Percentiles rank a stretch among this genome's conserved stretches.
Evolutionary conservation across 305 asterid genomes (phyloP).

Genomic region (Fraxinus velutina): DNA sequence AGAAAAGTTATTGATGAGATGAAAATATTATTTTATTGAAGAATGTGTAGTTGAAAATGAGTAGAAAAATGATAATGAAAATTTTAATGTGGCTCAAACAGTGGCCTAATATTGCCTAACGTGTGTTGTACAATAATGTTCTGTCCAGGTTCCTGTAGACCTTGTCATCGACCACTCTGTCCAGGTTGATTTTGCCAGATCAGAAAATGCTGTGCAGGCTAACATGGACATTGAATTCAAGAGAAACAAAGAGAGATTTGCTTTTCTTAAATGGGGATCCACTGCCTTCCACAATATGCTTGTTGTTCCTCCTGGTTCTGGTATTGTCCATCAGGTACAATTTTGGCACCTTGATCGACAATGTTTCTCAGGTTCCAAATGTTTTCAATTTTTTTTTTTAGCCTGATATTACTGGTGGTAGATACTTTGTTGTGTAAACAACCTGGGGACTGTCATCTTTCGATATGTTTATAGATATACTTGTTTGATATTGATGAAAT

Average conservation of each 20-base stretch:
- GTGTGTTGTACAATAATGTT: not conserved
- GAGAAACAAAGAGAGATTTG: slow-evolving; percentile 85
- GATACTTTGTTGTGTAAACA: not conserved
- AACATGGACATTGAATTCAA: slow-evolving; percentile 78
- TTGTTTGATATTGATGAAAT: slow-evolving; percentile 5
- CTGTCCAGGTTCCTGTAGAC: slow-evolving; percentile 72
- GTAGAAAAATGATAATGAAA: too few relatives aligned
- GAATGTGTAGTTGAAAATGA: too few relatives aligned
- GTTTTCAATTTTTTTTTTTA: not conserved
- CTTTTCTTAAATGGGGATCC: slow-evolving; percentile 89
- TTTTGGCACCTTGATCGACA: not conserved
- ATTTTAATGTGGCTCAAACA: too few relatives aligned
- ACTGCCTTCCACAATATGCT: slow-evolving; percentile 83
- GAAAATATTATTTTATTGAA: too few relatives aligned
- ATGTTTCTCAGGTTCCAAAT: not conserved
- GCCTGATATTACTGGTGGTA: not conserved
- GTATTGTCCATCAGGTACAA: slow-evolving; percentile 86
- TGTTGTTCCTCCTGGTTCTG: slow-evolving; percentile 94
- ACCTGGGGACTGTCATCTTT: not conserved
- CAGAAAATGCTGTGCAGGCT: slow-evolving; percentile 69
- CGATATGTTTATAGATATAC: not conserved
- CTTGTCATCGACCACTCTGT: slow-evolving; percentile 88
- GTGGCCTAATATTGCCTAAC: not conserved
- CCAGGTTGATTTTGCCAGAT: slow-evolving; percentile 75
- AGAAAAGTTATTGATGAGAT: too few relatives aligned